Evolutionary conservation across 1,284 basidiomycete species (phyloP).

Genomic region (Thelephora terrestris): DNA sequence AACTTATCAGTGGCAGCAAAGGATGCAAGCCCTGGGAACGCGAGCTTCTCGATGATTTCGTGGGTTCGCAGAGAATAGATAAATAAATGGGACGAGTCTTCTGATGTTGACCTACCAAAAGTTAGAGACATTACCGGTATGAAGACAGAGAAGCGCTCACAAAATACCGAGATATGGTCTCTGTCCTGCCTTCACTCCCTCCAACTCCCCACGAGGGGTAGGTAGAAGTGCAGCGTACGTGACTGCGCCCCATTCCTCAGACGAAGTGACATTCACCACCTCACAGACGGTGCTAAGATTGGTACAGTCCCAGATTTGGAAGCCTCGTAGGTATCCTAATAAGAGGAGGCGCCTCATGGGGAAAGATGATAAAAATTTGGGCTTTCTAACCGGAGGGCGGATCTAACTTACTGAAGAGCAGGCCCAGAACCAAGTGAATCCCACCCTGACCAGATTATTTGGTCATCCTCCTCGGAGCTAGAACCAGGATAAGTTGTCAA

Average conservation of each 20-base stretch:
- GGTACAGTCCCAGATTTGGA: slow-evolving; percentile 65
- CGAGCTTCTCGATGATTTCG: slow-evolving; percentile 39
- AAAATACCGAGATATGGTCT: slow-evolving; percentile 47
- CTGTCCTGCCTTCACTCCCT: slow-evolving; percentile 23
- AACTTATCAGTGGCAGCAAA: slow-evolving; percentile 42
- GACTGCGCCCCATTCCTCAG: slow-evolving; percentile 26
- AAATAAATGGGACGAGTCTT: slow-evolving; percentile 21
- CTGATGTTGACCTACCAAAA: slow-evolving; percentile 11
- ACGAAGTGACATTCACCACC: slow-evolving; percentile 34
- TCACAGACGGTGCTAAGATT: slow-evolving; percentile 47
- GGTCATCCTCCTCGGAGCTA: slow-evolving; percentile 17
- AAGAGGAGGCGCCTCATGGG: slow-evolving; percentile 41
- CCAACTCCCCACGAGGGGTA: slow-evolving; percentile 16
- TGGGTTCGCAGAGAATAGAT: slow-evolving; percentile 56
- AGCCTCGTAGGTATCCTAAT: slow-evolving; percentile 44
- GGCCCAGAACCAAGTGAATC: slow-evolving; percentile 8
- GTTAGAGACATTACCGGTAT: background rate
- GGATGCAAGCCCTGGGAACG: slow-evolving; percentile 32
- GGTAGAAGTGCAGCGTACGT: slow-evolving; percentile 38
- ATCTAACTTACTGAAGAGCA: background rate
- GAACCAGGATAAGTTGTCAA: slow-evolving; percentile 19
- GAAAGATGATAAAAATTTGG: background rate
- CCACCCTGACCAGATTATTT: slow-evolving; percentile 25
- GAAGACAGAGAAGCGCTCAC: slow-evolving; percentile 28
- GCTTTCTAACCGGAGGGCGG: background rate